Conservation (phyloP, 1,284 basidiomycete genomes). For the Ustilago hordei region DNA sequence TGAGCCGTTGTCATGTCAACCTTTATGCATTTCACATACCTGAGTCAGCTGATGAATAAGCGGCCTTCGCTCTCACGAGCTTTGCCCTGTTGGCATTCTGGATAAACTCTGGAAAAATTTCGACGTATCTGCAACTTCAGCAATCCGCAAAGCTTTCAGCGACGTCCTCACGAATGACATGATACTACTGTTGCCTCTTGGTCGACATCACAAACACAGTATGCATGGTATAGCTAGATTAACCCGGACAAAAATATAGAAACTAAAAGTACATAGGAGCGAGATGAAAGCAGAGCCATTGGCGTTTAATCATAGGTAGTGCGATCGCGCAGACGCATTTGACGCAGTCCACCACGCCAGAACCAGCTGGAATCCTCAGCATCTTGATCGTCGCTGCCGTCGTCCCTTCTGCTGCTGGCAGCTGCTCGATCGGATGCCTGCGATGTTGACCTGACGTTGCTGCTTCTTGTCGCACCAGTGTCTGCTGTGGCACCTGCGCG, state of each 20-base stretch:
- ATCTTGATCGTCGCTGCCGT: constrained; percentile 42
- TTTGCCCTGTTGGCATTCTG: no score
- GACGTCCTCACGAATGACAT: no score
- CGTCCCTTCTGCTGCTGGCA: constrained; percentile 17
- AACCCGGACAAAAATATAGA: background rate
- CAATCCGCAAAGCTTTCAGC: no score
- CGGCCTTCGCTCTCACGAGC: no score
- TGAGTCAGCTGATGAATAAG: no score
- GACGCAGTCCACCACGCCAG: constrained; percentile 57
- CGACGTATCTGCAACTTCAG: no score
- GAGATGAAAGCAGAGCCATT: background rate
- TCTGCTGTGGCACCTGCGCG: constrained; percentile 8
- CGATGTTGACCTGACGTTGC: background rate
- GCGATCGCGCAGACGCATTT: constrained; percentile 56
- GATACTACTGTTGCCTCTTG: no score
- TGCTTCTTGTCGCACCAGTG: background rate
- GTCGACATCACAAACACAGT: no score
- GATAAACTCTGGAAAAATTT: no score
- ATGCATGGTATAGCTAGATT: background rate
- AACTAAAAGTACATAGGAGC: constrained; percentile 17
- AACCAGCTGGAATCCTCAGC: constrained; percentile 50
- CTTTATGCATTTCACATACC: background rate
- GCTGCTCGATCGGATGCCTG: constrained; percentile 2
- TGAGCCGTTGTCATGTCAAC: no score
- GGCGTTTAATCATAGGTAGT: constrained; percentile 50